Conservation (phyloP, 352 stramenopile species). For the Thraustochytrium striatum region DNA sequence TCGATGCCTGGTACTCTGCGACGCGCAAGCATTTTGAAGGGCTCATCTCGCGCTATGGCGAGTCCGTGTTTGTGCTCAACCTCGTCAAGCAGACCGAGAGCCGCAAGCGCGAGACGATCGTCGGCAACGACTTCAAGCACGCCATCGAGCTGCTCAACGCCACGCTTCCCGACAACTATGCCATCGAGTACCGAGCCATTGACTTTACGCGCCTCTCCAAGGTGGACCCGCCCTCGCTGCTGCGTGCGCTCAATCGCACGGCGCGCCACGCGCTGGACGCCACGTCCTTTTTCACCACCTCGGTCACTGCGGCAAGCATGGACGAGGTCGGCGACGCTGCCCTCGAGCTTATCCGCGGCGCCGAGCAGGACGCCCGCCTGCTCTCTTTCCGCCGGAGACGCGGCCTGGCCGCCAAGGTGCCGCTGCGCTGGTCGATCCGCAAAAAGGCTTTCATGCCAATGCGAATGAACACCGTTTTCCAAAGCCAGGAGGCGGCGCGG, state of each 20-base stretch:
- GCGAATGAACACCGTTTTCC: neutral
- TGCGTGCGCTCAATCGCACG: constrained; percentile 81
- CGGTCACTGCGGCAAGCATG: neutral
- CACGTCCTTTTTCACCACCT: constrained; percentile 84
- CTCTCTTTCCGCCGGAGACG: neutral
- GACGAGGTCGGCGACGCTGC: neutral
- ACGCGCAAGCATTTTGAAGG: constrained; percentile 82
- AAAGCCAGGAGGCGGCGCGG: neutral
- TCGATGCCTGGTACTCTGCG: constrained; percentile 91
- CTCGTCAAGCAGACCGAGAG: constrained; percentile 96
- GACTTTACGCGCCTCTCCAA: constrained; percentile 50
- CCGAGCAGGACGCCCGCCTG: neutral
- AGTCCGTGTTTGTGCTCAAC: constrained; percentile 93
- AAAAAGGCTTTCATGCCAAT: neutral
- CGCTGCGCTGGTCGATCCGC: constrained; percentile 25
- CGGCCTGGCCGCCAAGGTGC: neutral
- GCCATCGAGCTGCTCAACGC: constrained; percentile 46
- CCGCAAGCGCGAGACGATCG: constrained; percentile 91
- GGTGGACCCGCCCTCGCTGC: neutral
- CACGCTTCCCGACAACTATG: neutral
- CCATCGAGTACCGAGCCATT: constrained; percentile 39
- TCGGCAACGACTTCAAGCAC: constrained; percentile 66
- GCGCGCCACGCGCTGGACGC: constrained; percentile 91
- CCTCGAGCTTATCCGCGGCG: neutral
- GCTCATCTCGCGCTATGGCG: constrained; percentile 91